A percentile compares a stretch with the other conserved stretches of the same genome.
These are phyloP conservation scores for Termitomyces sp. DNA, from an alignment of 768 basidiomycete genomes.

Conservation along the genomic window DNA sequence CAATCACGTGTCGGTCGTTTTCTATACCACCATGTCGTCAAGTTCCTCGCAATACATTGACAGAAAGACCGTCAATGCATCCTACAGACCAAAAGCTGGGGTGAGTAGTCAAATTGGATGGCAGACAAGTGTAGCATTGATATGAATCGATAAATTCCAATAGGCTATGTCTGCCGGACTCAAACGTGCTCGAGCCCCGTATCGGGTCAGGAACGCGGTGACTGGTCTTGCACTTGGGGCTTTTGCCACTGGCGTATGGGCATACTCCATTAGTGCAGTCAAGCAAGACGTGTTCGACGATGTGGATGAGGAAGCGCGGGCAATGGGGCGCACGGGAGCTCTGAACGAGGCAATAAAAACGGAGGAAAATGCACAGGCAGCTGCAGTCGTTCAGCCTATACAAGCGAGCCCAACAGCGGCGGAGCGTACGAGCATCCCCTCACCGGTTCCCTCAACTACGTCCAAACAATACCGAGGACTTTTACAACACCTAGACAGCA, in stretches of 20 bases:
- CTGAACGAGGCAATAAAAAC: constrained; percentile 22
- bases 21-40: constrained; percentile 5
- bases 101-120: constrained; percentile 26
- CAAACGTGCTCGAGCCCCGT: constrained; percentile 82
- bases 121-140: background rate
- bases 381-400: background rate
- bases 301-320: constrained; percentile 71
- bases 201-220: constrained; percentile 69
- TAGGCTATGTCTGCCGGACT: constrained; percentile 87
- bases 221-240: constrained; percentile 67
- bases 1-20: constrained; percentile 7
- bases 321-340: constrained; percentile 34
- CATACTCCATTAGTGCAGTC: constrained; percentile 91
- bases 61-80: constrained; percentile 33
- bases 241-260: constrained; percentile 80
- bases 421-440: background rate
- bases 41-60: constrained; percentile 34
- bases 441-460: background rate
- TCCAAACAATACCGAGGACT: constrained; percentile 33
- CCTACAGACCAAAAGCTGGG: constrained; percentile 49
- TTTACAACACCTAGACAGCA: constrained; percentile 35
- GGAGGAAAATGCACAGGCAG: constrained; percentile 18
- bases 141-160: background rate
- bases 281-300: constrained; percentile 92
- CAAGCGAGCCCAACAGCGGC: background rate